Evolutionary conservation across 148 eudicot genomes (phyloP).

Genomic region (Talinum fruticosum): DNA sequence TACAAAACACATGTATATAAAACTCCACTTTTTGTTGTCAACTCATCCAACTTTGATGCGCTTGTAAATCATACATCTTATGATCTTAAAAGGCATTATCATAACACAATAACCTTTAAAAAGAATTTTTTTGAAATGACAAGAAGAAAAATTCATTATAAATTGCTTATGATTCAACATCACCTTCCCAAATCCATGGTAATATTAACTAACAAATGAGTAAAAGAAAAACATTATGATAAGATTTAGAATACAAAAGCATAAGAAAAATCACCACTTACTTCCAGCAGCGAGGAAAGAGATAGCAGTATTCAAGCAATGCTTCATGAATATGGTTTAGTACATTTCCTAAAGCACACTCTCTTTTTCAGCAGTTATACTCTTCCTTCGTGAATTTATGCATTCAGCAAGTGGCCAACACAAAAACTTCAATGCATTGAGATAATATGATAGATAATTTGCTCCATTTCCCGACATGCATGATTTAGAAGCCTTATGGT

Average conservation of each 20-base stretch:
- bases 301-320: neutral
- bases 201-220: too few species aligned
- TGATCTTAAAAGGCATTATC: too few species aligned
- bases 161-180: too few species aligned
- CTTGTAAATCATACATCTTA: neutral
- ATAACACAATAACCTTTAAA: neutral
- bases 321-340: neutral
- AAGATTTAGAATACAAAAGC: too few species aligned
- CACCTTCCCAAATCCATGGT: neutral
- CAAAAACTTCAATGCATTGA: neutral
- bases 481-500: slow-evolving; percentile 6
- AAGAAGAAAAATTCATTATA: too few species aligned
- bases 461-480: slow-evolving; percentile 20
- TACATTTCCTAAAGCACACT: neutral
- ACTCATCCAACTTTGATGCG: neutral
- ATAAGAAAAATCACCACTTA: neutral
- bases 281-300: neutral
- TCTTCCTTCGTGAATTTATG: neutral
- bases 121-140: too few species aligned
- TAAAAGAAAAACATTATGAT: neutral
- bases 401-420: neutral
- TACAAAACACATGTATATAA: neutral
- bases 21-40: neutral
- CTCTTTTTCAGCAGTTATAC: neutral
- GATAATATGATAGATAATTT: slow-evolving; percentile 9